A percentile compares a stretch with the other conserved stretches of the same genome.
Conservation (phyloP, 306 rosid genomes). For the Acacia melanoxylon region DNA sequence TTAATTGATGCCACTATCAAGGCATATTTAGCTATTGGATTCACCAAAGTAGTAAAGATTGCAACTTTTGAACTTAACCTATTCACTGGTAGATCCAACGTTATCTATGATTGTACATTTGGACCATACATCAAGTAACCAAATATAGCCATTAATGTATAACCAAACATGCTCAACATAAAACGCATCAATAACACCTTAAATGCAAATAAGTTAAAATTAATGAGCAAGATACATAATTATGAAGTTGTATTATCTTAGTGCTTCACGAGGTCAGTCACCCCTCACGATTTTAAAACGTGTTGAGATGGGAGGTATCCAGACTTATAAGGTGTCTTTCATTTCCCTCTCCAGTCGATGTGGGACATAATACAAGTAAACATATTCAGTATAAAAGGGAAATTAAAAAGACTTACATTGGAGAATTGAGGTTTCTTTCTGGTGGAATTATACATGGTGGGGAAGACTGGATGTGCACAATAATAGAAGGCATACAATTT, state of each 20-base stretch:
- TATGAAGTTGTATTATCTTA: too few species aligned
- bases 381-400: not conserved
- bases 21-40: slow-evolving; percentile 73
- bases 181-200: slow-evolving; percentile 75
- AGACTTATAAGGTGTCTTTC: too few species aligned
- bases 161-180: slow-evolving; percentile 44
- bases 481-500: slow-evolving; percentile 83
- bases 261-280: too few species aligned
- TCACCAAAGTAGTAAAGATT: slow-evolving; percentile 69
- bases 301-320: too few species aligned
- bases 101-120: slow-evolving; percentile 58
- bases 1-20: slow-evolving; percentile 68
- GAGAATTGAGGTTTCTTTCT: slow-evolving; percentile 71
- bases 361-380: not conserved
- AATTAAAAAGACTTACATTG: slow-evolving; percentile 50
- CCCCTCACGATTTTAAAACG: too few species aligned
- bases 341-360: not conserved
- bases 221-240: not conserved
- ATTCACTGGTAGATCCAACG: slow-evolving; percentile 56
- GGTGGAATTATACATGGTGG: slow-evolving; percentile 80
- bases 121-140: slow-evolving; percentile 77
- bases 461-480: slow-evolving; percentile 92
- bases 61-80: slow-evolving; percentile 66
- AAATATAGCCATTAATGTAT: slow-evolving; percentile 71
- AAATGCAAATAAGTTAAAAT: slow-evolving; percentile 5